Conservation (phyloP, 2,329 filamentous ascomycete species). For the Xylariaceae sp. region DNA sequence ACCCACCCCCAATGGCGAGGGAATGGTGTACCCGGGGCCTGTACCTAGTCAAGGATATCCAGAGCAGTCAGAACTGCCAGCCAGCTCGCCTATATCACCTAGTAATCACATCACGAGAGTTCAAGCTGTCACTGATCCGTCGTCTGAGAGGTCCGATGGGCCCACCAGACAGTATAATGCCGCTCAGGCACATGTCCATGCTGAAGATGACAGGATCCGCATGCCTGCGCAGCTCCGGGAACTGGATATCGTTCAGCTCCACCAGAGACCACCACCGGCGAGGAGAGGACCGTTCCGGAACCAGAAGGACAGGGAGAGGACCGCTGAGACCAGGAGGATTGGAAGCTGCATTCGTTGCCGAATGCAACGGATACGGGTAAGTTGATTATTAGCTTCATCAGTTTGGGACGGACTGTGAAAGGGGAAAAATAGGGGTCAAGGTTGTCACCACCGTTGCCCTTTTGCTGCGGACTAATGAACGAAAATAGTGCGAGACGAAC, state of each 20-base stretch:
- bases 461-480: slow-evolving; percentile 14
- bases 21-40: slow-evolving; percentile 37
- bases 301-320: slow-evolving; percentile 45
- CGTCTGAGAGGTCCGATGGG: slow-evolving; percentile 13
- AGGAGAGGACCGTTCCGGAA: slow-evolving; percentile 52
- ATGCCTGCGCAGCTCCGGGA: slow-evolving; percentile 20
- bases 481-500: slow-evolving; percentile 48
- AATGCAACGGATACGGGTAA: slow-evolving; percentile 58
- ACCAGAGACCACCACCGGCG: slow-evolving; percentile 35
- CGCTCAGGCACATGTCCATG: slow-evolving; percentile 12
- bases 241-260: slow-evolving; percentile 34
- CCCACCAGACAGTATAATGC: slow-evolving; percentile 19
- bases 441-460: not conserved
- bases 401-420: not conserved
- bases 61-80: slow-evolving; percentile 22
- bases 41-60: slow-evolving; percentile 27
- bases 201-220: slow-evolving; percentile 21
- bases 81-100: slow-evolving; percentile 20
- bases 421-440: not conserved
- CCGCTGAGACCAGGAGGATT: slow-evolving; percentile 52
- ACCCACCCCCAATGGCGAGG: slow-evolving; percentile 34
- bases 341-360: slow-evolving; percentile 56
- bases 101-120: slow-evolving; percentile 22
- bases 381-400: slow-evolving; percentile 25
- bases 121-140: slow-evolving; percentile 17